phyloP scores from a whole-genome alignment of 2,329 filamentous ascomycete genomes.

The Epichloe glyceriae region DNA sequence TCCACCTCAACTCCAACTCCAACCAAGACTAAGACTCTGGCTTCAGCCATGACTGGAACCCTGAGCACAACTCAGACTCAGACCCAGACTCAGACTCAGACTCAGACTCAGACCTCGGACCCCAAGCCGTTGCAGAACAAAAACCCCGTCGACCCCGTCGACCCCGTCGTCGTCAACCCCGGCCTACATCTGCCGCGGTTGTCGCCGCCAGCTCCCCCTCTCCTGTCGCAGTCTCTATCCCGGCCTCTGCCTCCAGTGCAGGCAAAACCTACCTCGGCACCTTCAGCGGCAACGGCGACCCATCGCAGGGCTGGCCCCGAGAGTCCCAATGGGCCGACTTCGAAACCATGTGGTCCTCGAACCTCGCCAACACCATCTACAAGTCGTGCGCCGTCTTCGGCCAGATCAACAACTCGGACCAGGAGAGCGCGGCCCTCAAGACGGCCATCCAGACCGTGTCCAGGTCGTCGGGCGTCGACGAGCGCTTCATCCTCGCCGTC shows the following conservation, averaged over 20 bases:
- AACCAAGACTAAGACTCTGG: too few species aligned
- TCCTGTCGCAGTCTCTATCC: neutral
- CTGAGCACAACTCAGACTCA: neutral
- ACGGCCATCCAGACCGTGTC: slow-evolving; percentile 21
- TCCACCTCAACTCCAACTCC: too few species aligned
- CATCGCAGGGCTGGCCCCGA: slow-evolving; percentile 16
- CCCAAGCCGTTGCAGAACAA: neutral
- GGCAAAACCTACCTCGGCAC: neutral
- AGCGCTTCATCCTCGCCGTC: slow-evolving; percentile 29
- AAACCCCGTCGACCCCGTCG: neutral
- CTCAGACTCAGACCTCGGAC: neutral
- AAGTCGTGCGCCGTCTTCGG: slow-evolving; percentile 7
- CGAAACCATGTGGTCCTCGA: slow-evolving; percentile 13
- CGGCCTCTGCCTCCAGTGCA: neutral
- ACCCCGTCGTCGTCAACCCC: too few species aligned
- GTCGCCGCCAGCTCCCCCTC: neutral
- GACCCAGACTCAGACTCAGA: neutral
- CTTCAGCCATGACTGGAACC: too few species aligned
- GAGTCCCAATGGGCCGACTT: slow-evolving; percentile 17
- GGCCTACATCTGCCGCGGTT: neutral
- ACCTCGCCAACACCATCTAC: slow-evolving; percentile 7
- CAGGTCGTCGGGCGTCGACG: slow-evolving; percentile 17
- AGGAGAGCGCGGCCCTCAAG: slow-evolving; percentile 12
- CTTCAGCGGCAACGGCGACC: slow-evolving; percentile 1
- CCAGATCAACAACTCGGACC: slow-evolving; percentile 9